Conservation (phyloP, 225 moss, liverwort and hornwort species). For the Lunularia cruciata region DNA sequence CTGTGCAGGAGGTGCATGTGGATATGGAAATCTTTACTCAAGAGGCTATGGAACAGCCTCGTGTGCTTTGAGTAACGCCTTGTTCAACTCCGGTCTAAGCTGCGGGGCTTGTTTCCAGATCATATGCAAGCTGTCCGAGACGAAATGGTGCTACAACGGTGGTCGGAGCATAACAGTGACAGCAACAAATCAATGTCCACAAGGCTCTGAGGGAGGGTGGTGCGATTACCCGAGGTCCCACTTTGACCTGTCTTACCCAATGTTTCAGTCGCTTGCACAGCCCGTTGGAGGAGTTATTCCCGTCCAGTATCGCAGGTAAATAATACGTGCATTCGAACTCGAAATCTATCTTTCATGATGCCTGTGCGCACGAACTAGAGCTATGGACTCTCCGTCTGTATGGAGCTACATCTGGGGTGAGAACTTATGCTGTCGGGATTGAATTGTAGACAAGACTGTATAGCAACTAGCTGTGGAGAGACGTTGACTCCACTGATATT, state of each 20-base stretch:
- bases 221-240: slow-evolving; percentile 45
- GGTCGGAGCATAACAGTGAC: slow-evolving; percentile 35
- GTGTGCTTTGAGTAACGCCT: slow-evolving; percentile 32
- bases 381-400: too few species aligned
- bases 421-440: too few species aligned
- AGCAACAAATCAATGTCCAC: slow-evolving; percentile 55
- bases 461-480: too few species aligned
- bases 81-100: slow-evolving; percentile 40
- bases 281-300: slow-evolving; percentile 44
- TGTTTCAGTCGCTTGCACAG: slow-evolving; percentile 43
- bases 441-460: too few species aligned
- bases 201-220: slow-evolving; percentile 52
- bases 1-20: slow-evolving; percentile 41
- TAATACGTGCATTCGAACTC: too few species aligned
- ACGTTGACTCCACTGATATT: too few species aligned
- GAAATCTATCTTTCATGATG: too few species aligned
- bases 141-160: slow-evolving; percentile 24
- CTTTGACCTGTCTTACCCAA: slow-evolving; percentile 52
- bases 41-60: slow-evolving; percentile 32
- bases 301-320: slow-evolving; percentile 38
- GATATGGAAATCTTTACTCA: slow-evolving; percentile 40
- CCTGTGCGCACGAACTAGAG: too few species aligned
- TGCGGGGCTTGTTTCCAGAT: slow-evolving; percentile 44
- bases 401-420: too few species aligned
- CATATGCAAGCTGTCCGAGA: slow-evolving; percentile 18